These are phyloP conservation scores for Ophiostoma novo-ulmi DNA, from an alignment of 2,329 filamentous ascomycete species.

Conservation along the genomic window DNA sequence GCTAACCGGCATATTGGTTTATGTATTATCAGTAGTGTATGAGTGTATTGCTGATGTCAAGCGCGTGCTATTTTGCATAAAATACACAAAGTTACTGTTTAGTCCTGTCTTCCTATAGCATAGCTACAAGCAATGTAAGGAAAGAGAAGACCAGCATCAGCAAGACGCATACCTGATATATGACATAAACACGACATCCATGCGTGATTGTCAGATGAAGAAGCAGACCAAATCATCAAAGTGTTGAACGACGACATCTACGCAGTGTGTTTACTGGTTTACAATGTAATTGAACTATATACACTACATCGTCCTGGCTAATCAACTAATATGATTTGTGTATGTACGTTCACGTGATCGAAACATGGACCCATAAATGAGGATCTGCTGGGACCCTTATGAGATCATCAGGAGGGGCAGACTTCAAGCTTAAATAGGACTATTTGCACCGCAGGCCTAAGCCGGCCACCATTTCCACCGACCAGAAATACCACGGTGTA, in stretches of 20 bases:
- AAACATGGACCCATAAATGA: background rate
- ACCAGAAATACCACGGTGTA: background rate
- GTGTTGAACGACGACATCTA: background rate
- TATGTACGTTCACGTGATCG: background rate
- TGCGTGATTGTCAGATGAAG: background rate
- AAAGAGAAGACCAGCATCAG: too few relatives aligned
- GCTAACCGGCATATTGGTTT: too few relatives aligned
- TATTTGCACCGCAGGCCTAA: background rate
- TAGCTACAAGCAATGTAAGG: too few relatives aligned
- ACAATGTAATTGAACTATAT: background rate
- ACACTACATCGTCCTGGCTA: background rate
- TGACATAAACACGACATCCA: too few relatives aligned
- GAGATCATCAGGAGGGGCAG: conserved; percentile 14
- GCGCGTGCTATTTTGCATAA: too few relatives aligned
- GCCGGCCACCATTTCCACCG: background rate
- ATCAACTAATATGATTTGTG: background rate
- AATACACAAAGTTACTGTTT: too few relatives aligned
- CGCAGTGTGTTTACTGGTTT: background rate
- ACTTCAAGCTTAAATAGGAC: background rate
- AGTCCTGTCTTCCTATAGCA: too few relatives aligned
- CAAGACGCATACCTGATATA: too few relatives aligned
- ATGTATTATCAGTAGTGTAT: too few relatives aligned
- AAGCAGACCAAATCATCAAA: background rate
- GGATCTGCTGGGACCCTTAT: conserved; percentile 6
- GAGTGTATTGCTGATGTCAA: too few relatives aligned